Percentiles rank a stretch among this genome's conserved stretches.
These are phyloP conservation scores for Inonotus hispidus DNA, from an alignment of 1,284 basidiomycete genomes.

Conservation along the genomic window DNA sequence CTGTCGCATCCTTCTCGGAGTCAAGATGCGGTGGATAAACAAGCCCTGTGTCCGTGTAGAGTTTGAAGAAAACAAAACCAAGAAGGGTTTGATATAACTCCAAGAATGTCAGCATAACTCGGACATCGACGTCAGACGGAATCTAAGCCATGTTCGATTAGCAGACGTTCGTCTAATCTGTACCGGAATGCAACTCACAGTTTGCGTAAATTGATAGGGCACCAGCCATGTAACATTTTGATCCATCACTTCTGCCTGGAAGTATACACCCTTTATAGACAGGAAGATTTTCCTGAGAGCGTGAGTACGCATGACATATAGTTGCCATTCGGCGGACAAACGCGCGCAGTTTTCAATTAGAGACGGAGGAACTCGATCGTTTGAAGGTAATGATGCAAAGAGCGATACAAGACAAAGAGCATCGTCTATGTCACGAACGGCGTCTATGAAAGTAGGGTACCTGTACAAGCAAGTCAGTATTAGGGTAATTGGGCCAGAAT, in stretches of 20 bases:
- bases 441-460: slow-evolving; percentile 96
- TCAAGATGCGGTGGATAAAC: slow-evolving; percentile 95
- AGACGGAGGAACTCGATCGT: slow-evolving; percentile 74
- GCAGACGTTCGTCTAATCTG: background rate
- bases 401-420: slow-evolving; percentile 94
- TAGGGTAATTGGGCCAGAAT: slow-evolving; percentile 1
- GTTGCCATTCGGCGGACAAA: slow-evolving; percentile 89
- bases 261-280: slow-evolving; percentile 98
- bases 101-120: slow-evolving; percentile 97
- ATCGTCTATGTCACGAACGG: slow-evolving; percentile 95
- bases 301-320: slow-evolving; percentile 90
- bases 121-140: slow-evolving; percentile 93
- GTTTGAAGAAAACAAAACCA: slow-evolving; percentile 95
- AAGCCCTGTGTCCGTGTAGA: slow-evolving; percentile 91
- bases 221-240: slow-evolving; percentile 96
- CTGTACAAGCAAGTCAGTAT: slow-evolving; percentile 35
- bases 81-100: slow-evolving; percentile 97
- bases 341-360: slow-evolving; percentile 90
- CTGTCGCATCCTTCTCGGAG: slow-evolving; percentile 77
- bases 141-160: slow-evolving; percentile 47
- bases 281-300: slow-evolving; percentile 90
- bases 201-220: slow-evolving; percentile 97
- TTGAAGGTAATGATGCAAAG: slow-evolving; percentile 86
- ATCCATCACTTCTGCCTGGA: slow-evolving; percentile 93
- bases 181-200: slow-evolving; percentile 44